Evolutionary conservation across 192 early-diverging fungal species (phyloP), one percentile per base, ranked within the genome.

Genomic region (Radiomyces spectabilis): DNA sequence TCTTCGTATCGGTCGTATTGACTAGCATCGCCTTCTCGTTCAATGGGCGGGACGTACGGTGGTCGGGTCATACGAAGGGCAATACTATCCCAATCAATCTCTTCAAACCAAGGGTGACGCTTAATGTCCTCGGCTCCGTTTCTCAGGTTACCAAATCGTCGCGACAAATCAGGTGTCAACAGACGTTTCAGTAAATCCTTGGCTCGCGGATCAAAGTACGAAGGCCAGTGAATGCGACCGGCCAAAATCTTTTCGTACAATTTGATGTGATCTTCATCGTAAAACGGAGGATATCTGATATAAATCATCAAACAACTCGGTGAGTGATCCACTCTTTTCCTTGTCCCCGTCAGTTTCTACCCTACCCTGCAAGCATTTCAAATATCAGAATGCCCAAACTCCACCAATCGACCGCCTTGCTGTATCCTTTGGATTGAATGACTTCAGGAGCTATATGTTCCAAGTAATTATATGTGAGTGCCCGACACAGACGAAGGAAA

Each of bases 1-100:
- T 98, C 95, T 4, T 90, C 86, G 64, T 98, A 98, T 57, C 79
- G 74, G 66, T 96, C 94, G 81, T 96, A 98, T 73, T 98, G 88
- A 63, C 84, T 88, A 10, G 94, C 83, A 57, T 98, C 95, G 33
- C 93, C 93, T 8, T 88, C 85, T 35, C 86, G 81, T 47, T 69
- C 71, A 33, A 93, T 71, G 26, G 82, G 81, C 19, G 95, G 95
- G 34, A 88, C 73, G 66, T 94, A 92, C 13, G 94, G 94, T 19
- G 93, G 84, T 41, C 84, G 80, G 53, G 93, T 83, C 54, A 88
- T 77, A 41, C 83, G 65, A 13, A 71, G 71, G 21, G 77, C 73
- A 43, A 98, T 73, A 41, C 76, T 76, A 54, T 84, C 79, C 91
- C 91, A 98, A 62, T 98, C 91, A 7, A 96, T 80, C 10, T 89